Evolutionary conservation across 371 early-diverging fungal genomes (phyloP), one percentile per base, ranked within the genome.

Genomic region (Mortierella sp.): DNA sequence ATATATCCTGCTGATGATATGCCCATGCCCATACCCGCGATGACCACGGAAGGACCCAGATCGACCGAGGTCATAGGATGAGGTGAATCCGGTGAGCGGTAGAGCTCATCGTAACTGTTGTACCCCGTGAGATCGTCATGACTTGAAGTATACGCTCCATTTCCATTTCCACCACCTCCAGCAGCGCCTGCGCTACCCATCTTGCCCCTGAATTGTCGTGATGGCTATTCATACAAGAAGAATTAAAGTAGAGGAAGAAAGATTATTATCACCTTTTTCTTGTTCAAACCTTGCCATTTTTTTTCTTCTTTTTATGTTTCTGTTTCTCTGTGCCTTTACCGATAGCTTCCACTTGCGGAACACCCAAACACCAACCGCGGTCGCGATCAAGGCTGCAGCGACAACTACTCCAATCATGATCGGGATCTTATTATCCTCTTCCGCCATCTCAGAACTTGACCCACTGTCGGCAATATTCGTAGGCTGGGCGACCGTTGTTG

Each of bases 301-400:
- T 23, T 17, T 14, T 15, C 19, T 27, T 19, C 19, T n/a, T 21
- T 8, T 28, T 26, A 14, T 1, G 6, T 19, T 41, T 43, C 28
- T 47, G 7, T 50, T 53, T 14, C 26, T 50, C 28, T 32, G 28
- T 6, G 46, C 5, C 37, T 64, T 42, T 71, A 80, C 80, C 54
- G 70, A 61, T 14, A 80, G 61, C 56, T 72, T 78, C 78, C 78
- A 78, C 50, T 78, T 80, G 60, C 80, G 72, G 49, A 80, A 72
- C 32, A 80, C 58, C 69, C 78, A 80, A 8, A 80, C 52, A 19
- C 80, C 72, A 43, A 80, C 62, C 15, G 44, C 60, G 5, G 54
- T 53, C 6, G 56, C 69, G 48, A 68, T 32, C 9, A 72, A 28
- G 26, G 72, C 15, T 3, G 63, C 70, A 4, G 49, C 80, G 26